A percentile compares a stretch with the other conserved stretches of the same genome.
phyloP scores from a whole-genome alignment of 1,139 yeast species.

The Protomyces inouyei region DNA sequence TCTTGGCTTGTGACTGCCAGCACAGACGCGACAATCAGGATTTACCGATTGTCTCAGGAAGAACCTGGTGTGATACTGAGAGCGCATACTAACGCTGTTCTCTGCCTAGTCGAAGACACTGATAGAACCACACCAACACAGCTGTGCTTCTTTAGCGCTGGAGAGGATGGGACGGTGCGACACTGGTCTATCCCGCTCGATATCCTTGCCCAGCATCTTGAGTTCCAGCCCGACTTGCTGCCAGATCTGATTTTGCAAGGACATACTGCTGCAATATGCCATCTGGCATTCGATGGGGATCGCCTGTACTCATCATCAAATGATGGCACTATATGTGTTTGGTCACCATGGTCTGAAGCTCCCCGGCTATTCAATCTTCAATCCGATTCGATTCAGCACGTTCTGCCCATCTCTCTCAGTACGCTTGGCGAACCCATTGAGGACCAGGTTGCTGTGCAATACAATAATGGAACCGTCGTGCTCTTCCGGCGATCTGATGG shows the following conservation, averaged over 20 bases:
- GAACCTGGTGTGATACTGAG: neutral
- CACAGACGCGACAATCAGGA: neutral
- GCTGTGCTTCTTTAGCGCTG: neutral
- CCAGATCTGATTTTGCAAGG: neutral
- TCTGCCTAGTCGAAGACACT: neutral
- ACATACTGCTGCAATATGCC: neutral
- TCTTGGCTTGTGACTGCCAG: neutral
- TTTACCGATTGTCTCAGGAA: neutral
- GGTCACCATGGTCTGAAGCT: neutral
- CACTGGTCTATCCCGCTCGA: neutral
- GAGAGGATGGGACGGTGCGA: neutral
- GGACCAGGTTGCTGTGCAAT: neutral
- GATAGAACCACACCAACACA: neutral
- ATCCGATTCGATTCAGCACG: neutral
- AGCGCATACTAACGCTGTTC: neutral
- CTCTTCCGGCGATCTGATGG: neutral
- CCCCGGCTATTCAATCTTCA: neutral
- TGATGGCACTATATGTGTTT: neutral
- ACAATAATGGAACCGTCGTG: neutral
- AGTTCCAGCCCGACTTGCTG: neutral
- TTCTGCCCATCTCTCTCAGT: neutral
- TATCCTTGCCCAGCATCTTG: neutral
- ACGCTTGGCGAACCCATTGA: neutral
- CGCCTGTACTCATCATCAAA: neutral
- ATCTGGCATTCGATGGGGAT: neutral